Base-by-base conservation (phyloP, 2,329 filamentous ascomycete genomes). In the Aspergillus costaricaensis region DNA sequence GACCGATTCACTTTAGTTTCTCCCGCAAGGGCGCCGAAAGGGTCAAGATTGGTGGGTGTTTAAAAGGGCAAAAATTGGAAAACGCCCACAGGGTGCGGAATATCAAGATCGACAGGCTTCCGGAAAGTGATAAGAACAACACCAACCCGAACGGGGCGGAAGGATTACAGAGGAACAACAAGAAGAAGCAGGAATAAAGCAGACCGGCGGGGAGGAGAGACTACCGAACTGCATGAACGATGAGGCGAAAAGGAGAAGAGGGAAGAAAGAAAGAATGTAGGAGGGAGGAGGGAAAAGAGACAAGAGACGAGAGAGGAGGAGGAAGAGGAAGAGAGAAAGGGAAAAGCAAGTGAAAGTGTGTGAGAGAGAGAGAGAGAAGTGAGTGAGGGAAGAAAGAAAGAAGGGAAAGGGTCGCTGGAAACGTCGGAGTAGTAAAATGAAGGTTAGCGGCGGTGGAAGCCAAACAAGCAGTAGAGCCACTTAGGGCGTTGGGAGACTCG, bases 391-490 rank as follows among this genome's bases (percentile, higher is more conserved):
- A 44, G 55, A 48, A 39, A 61, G 23, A 36, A 61, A 61, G 51
- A 54, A 61, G 36, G 58, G 57, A 64, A 36, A 52, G 57, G 59
- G 58, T 55, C 55, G 50, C 54, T 51, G 59, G 55, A 51, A 57
- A 41, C 55, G 61, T 55, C 48, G 63, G 58, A 62, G 62, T 60
- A 58, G 62, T 62, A 58, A 63, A 66, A 62, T 63, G 58, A 60
- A 63, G 59, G 63, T 55, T 56, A 65, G 56, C 61, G 63, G 63
- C 57, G 62, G 63, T 60, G 61, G 65, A 67, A 65, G 58, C 63
- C 67, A 68, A 68, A 67, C 65, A 68, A 67, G 61, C 70, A 19
- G 65, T 72, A 71, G 68, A 71, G 71, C 72, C 72, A 70, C 72
- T 65, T 55, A 65, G 62, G 54, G 25, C 50, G 61, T 57, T 58